Conservation (phyloP, 1,284 basidiomycete genomes). For the Ganoderma boninense region DNA sequence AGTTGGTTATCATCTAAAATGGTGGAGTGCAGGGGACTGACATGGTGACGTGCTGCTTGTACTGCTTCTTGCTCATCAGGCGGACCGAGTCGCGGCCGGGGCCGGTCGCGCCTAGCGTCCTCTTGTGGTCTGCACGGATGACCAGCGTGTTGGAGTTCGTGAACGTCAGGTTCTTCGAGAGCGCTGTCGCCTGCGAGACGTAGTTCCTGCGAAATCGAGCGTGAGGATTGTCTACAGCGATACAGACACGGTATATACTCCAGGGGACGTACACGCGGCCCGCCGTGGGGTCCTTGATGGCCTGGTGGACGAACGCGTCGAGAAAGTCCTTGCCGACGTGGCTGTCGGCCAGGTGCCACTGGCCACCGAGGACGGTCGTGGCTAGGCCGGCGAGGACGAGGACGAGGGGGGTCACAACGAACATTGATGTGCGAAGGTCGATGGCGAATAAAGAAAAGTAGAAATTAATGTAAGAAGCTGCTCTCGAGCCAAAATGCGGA, state of each 20-base stretch:
- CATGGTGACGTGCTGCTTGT: constrained; percentile 64
- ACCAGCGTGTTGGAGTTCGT: constrained; percentile 37
- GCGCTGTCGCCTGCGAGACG: constrained; percentile 41
- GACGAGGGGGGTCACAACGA: neutral
- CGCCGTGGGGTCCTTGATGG: constrained; percentile 63
- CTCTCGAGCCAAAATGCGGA: constrained; percentile 6
- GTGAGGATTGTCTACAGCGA: neutral
- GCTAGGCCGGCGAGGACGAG: constrained; percentile 27
- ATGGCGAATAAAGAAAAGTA: neutral
- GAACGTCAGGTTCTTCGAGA: constrained; percentile 42
- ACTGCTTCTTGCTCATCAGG: constrained; percentile 58
- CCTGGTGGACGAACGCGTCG: constrained; percentile 54
- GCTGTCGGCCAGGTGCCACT: constrained; percentile 47
- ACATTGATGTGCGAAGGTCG: constrained; percentile 14
- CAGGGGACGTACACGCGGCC: constrained; percentile 59
- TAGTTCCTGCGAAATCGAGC: constrained; percentile 40
- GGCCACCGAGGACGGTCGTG: constrained; percentile 29
- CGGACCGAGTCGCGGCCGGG: constrained; percentile 70
- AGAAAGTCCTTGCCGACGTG: constrained; percentile 57
- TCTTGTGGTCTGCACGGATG: constrained; percentile 61
- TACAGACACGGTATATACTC: neutral
- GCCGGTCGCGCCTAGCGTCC: constrained; percentile 51
- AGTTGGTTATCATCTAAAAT: no score
- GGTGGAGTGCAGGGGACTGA: constrained; percentile 41
- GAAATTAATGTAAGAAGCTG: constrained; percentile 11